Evolutionary conservation across 768 basidiomycete genomes (phyloP), one percentile per base, ranked within the genome.

Genomic region (Clavaria fumosa): DNA sequence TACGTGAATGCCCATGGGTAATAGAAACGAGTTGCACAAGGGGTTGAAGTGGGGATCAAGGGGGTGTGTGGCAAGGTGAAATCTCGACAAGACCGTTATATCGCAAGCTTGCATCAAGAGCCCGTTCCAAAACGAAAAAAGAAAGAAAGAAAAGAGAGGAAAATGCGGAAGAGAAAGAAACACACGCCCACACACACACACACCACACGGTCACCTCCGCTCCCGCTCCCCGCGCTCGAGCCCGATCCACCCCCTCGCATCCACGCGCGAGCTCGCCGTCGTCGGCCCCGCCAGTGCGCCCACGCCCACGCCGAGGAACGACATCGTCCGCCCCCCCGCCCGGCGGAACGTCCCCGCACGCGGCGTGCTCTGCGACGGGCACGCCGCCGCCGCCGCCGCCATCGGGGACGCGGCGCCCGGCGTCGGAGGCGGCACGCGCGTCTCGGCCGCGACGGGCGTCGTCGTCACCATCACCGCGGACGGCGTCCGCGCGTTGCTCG

Each of bases 191-290:
- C 30, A n/a, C 7, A 7, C n/a, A 31, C n/a, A 17, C 7, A 3
- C n/a, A 3, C n/a, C 30, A 17, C n/a, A 31, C n/a, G 7, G 3
- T 7, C 5, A n/a, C n/a, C 17, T 9, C 28, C 34, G 34, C 17
- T 39, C 23, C 24, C 20, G 36, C 42, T 35, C 44, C 14, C 31
- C 35, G 47, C 48, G 57, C 47, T 68, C 62, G 34, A 73, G 48
- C 20, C 73, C 78, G 40, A 83, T 63, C 61, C 75, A 83, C n/a
- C 84, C 84, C 42, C 78, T 71, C 41, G 70, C 84, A 51, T 88
- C 84, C 37, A 88, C 83, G 46, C 76, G 77, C 10, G 83, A 82
- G 45, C 80, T 78, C 3, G 78, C 84, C 14, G 77, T 81, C 5
- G 84, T 88, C 7, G 84, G 80, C 19, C 77, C 77, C 15, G 74